These are phyloP conservation scores for Cyclaneusma minus DNA, from an alignment of 2,329 filamentous ascomycete genomes.

Conservation along the genomic window DNA sequence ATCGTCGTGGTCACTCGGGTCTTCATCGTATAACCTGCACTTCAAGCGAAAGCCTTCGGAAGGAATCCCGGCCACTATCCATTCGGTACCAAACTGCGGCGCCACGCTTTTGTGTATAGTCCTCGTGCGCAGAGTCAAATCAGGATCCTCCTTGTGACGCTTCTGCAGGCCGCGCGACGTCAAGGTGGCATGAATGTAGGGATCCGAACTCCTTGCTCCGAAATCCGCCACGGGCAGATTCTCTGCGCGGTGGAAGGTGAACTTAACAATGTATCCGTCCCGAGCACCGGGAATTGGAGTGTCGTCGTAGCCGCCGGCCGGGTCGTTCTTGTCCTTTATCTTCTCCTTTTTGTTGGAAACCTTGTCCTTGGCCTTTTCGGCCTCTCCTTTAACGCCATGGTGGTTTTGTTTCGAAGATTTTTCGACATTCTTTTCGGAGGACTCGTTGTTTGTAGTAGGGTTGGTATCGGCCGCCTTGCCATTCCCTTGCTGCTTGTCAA, in stretches of 20 bases:
- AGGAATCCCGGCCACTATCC: conserved; percentile 80
- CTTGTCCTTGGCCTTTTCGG: conserved; percentile 13
- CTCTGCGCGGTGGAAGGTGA: conserved; percentile 67
- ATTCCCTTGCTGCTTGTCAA: too few species aligned
- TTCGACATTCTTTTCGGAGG: too few species aligned
- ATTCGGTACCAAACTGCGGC: conserved; percentile 71
- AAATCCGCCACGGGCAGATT: conserved; percentile 78
- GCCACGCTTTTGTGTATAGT: conserved; percentile 59
- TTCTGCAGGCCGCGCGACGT: conserved; percentile 47
- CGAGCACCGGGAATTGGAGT: conserved; percentile 63
- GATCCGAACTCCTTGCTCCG: conserved; percentile 63
- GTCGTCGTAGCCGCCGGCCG: conserved; percentile 55
- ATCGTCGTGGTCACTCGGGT: conserved; percentile 74
- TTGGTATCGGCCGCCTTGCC: too few species aligned
- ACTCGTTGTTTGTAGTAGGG: too few species aligned
- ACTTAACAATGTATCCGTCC: conserved; percentile 68
- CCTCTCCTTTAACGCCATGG: neutral
- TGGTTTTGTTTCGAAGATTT: too few species aligned
- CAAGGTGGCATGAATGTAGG: conserved; percentile 66
- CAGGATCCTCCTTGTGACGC: conserved; percentile 75
- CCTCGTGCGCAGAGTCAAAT: conserved; percentile 56
- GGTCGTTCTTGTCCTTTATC: conserved; percentile 15
- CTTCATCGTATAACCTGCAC: conserved; percentile 79
- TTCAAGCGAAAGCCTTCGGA: conserved; percentile 70
- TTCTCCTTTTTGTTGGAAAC: conserved; percentile 16